A percentile compares a stretch with the other conserved stretches of the same genome.
Conservation (phyloP, 192 early-diverging fungal genomes). For the Entomortierella beljakovae region DNA sequence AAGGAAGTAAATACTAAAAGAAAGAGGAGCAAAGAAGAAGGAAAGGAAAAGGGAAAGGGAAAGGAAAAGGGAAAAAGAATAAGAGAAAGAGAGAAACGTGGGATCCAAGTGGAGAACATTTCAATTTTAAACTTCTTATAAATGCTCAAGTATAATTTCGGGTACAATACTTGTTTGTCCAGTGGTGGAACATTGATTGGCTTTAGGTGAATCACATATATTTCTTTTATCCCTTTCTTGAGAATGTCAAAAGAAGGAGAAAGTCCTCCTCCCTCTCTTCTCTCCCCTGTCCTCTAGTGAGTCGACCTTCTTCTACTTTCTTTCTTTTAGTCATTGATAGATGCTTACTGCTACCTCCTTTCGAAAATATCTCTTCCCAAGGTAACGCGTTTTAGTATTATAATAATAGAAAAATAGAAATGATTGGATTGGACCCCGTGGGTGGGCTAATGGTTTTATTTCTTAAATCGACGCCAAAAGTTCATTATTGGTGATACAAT, state of each 20-base stretch:
- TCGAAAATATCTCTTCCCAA: background rate
- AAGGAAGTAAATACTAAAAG: background rate
- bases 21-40: background rate
- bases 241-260: background rate
- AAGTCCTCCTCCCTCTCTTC: too few relatives aligned
- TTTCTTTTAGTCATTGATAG: too few relatives aligned
- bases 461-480: slow-evolving; percentile 43
- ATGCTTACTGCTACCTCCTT: background rate
- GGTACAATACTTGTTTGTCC: too few relatives aligned
- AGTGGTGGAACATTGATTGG: too few relatives aligned
- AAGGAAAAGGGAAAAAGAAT: background rate
- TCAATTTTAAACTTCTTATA: too few relatives aligned
- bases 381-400: background rate
- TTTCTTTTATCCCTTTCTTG: background rate
- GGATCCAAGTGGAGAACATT: too few relatives aligned
- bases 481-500: slow-evolving; percentile 58
- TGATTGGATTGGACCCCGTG: too few relatives aligned
- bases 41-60: background rate
- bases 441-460: slow-evolving; percentile 13
- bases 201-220: too few relatives aligned
- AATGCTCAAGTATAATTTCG: too few relatives aligned
- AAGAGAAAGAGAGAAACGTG: background rate
- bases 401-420: too few relatives aligned
- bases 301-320: too few relatives aligned
- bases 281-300: too few relatives aligned